Evolutionary conservation across 2,329 filamentous ascomycete genomes (phyloP).

Genomic region (Aureobasidium leucospermi): DNA sequence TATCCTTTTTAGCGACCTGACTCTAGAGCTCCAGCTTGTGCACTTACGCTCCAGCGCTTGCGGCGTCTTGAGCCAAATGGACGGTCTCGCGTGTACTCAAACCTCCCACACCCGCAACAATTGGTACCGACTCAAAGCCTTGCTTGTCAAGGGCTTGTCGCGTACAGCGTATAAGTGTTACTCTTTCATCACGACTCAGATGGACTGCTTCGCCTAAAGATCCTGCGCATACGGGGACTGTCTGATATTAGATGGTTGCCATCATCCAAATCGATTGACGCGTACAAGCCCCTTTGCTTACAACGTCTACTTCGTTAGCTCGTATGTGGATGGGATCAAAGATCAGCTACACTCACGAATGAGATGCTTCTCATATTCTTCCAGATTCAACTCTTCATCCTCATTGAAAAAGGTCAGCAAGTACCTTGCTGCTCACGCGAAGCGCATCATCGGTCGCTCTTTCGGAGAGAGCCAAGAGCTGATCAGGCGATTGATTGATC

Average conservation of each 20-base stretch:
- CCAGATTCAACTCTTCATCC: too few relatives aligned
- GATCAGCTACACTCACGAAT: too few relatives aligned
- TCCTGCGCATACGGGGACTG: constrained; percentile 1
- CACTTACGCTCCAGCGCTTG: constrained; percentile 2
- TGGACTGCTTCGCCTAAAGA: constrained; percentile 7
- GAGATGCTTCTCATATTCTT: too few relatives aligned
- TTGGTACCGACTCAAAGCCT: neutral
- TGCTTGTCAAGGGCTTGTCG: neutral
- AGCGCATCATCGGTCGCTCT: neutral
- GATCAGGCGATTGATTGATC: neutral
- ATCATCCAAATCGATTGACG: too few relatives aligned
- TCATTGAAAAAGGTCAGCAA: too few relatives aligned
- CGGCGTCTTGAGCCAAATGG: neutral
- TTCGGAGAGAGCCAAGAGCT: neutral
- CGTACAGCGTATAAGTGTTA: neutral
- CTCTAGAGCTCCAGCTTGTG: neutral
- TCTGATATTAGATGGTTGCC: neutral
- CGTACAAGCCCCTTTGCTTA: too few relatives aligned
- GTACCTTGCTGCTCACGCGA: neutral
- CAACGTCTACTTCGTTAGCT: too few relatives aligned
- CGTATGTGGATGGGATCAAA: too few relatives aligned
- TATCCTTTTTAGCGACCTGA: neutral
- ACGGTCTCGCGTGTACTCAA: neutral
- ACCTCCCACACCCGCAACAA: constrained; percentile 1
- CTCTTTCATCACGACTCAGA: neutral